Percentiles rank a stretch among this genome's conserved stretches.
phyloP scores from a whole-genome alignment of 768 basidiomycete species.

The Rhizopogon salebrosus region DNA sequence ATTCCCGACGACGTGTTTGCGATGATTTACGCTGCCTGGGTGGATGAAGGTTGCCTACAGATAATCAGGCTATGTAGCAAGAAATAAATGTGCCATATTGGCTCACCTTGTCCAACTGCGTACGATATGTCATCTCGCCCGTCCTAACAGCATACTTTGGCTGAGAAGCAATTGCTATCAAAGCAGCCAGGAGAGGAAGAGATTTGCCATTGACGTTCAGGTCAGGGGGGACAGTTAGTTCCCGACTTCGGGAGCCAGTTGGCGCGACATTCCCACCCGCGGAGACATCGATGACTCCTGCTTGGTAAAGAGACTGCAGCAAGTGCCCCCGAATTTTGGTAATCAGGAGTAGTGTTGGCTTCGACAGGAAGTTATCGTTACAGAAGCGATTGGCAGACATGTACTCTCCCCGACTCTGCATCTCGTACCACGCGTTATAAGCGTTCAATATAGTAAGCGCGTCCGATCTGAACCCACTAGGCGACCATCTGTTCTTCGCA shows the following conservation, averaged over 20 bases:
- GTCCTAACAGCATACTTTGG: slow-evolving; percentile 86
- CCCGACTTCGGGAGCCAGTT: slow-evolving; percentile 25
- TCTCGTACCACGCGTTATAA: slow-evolving; percentile 74
- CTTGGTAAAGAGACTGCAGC: slow-evolving; percentile 67
- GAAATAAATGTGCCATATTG: background rate
- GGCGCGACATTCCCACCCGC: slow-evolving; percentile 50
- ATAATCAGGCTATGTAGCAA: slow-evolving; percentile 6
- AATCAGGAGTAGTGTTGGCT: slow-evolving; percentile 77
- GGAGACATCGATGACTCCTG: slow-evolving; percentile 79
- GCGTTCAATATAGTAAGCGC: slow-evolving; percentile 73
- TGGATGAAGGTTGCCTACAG: slow-evolving; percentile 72
- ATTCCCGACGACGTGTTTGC: slow-evolving; percentile 37
- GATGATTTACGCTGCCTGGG: slow-evolving; percentile 80
- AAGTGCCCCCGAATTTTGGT: slow-evolving; percentile 78
- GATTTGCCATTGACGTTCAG: slow-evolving; percentile 73
- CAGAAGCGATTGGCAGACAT: slow-evolving; percentile 69
- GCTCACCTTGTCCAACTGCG: slow-evolving; percentile 77
- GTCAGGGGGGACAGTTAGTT: slow-evolving; percentile 50
- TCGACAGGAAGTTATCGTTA: slow-evolving; percentile 81
- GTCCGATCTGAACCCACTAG: slow-evolving; percentile 79
- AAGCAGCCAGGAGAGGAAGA: slow-evolving; percentile 69
- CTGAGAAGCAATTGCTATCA: slow-evolving; percentile 82
- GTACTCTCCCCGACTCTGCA: slow-evolving; percentile 66
- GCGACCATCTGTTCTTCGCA: slow-evolving; percentile 75
- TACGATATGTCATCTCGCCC: slow-evolving; percentile 63